These are phyloP conservation scores for Naegleria lovaniensis DNA, from an alignment of 208 protist species.

Conservation along the genomic window DNA sequence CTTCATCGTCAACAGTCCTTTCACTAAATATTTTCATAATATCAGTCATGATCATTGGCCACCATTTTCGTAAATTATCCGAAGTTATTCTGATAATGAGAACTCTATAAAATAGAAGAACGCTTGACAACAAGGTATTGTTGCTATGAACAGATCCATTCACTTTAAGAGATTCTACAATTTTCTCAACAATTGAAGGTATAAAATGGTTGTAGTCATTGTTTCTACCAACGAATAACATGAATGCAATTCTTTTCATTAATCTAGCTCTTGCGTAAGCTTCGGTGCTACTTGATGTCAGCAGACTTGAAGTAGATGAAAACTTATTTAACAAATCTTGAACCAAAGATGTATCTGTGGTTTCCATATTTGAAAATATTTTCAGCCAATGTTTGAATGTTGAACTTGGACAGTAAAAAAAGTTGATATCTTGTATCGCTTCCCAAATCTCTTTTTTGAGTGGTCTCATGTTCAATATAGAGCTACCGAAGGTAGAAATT, in stretches of 20 bases:
- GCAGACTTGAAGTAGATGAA: neutral
- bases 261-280: neutral
- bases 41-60: neutral
- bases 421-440: neutral
- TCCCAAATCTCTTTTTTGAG: neutral
- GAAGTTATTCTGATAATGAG: neutral
- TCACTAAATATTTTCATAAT: neutral
- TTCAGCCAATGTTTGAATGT: neutral
- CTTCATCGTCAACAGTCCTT: neutral
- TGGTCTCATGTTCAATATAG: neutral
- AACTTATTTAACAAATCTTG: slow-evolving; percentile 1
- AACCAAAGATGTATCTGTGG: neutral
- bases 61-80: neutral
- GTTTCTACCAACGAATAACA: neutral
- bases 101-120: neutral
- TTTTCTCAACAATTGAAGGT: neutral
- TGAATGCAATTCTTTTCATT: slow-evolving; percentile 19
- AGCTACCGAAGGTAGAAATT: neutral
- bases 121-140: neutral
- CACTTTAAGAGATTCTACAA: slow-evolving; percentile 13
- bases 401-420: neutral
- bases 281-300: neutral
- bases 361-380: neutral
- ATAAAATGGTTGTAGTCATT: neutral
- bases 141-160: neutral